A percentile compares a stretch with the other conserved stretches of the same genome.
These are phyloP conservation scores for Podaxis sp. DNA, from an alignment of 768 basidiomycete genomes.

Conservation along the genomic window DNA sequence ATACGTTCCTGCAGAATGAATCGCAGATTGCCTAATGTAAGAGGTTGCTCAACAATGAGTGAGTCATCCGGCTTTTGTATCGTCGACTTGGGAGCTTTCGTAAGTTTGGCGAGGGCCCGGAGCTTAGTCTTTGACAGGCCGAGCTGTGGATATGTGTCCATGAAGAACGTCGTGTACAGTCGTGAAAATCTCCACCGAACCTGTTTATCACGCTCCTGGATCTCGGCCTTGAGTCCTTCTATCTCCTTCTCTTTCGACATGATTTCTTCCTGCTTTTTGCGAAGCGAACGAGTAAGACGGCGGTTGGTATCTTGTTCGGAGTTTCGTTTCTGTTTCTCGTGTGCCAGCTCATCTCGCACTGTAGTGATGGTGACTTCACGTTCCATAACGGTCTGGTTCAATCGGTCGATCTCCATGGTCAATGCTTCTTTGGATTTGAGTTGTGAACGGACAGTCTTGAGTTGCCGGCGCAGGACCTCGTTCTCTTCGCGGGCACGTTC, in stretches of 20 bases:
- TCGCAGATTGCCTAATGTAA: neutral
- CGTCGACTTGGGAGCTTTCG: neutral
- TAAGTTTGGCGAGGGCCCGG: slow-evolving; percentile 2
- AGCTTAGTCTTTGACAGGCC: slow-evolving; percentile 4
- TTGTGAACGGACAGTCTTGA: neutral
- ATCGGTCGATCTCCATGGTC: neutral
- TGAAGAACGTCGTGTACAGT: neutral
- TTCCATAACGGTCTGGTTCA: neutral
- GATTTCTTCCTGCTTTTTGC: slow-evolving; percentile 12
- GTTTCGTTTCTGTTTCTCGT: slow-evolving; percentile 7
- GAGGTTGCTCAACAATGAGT: slow-evolving; percentile 8
- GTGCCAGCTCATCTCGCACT: neutral
- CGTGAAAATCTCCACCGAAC: neutral
- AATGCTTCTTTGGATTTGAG: slow-evolving; percentile 9
- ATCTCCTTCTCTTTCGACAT: slow-evolving; percentile 3
- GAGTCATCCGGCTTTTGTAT: slow-evolving; percentile 4
- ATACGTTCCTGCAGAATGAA: neutral
- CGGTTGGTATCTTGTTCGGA: slow-evolving; percentile 8
- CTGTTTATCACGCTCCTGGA: slow-evolving; percentile 11
- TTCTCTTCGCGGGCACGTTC: slow-evolving; percentile 6
- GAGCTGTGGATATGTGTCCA: neutral
- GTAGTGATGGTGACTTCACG: neutral
- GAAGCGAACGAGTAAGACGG: slow-evolving; percentile 11
- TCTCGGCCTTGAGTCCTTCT: neutral
- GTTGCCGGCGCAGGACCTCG: slow-evolving; percentile 1